phyloP scores from a whole-genome alignment of 164 flowering plant species.

The Aristolochia californica region DNA sequence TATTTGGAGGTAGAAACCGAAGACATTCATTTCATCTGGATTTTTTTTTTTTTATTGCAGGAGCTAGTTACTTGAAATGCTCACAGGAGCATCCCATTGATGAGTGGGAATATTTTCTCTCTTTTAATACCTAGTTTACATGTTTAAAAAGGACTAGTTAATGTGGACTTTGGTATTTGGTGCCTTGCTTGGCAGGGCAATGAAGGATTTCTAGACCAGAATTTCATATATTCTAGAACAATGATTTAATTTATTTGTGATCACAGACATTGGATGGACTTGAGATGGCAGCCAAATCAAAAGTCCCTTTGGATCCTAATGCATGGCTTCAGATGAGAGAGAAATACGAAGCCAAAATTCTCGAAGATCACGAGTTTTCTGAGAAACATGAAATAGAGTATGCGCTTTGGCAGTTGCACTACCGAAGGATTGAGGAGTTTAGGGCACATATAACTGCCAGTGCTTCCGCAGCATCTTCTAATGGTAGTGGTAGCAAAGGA shows the following conservation, averaged over 20 bases:
- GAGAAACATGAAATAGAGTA: constrained; percentile 80
- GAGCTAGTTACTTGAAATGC: too few species aligned
- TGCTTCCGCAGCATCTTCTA: constrained; percentile 49
- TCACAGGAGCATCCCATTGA: background rate
- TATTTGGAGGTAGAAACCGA: too few species aligned
- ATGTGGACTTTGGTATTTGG: too few species aligned
- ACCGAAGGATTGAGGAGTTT: constrained; percentile 76
- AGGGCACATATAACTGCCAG: constrained; percentile 48
- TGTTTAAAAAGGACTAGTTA: too few species aligned
- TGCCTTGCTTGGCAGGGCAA: background rate
- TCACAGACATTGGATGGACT: constrained; percentile 31
- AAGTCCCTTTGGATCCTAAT: constrained; percentile 67
- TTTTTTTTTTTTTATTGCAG: too few species aligned
- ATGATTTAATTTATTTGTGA: constrained; percentile 39
- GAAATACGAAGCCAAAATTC: constrained; percentile 82
- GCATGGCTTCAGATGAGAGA: constrained; percentile 92
- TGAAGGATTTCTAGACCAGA: background rate
- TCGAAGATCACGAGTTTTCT: constrained; percentile 81
- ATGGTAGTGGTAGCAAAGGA: constrained; percentile 44
- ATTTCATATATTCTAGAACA: constrained; percentile 28
- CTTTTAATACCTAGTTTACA: background rate
- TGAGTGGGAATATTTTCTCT: background rate
- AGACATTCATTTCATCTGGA: too few species aligned
- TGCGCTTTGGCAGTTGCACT: constrained; percentile 92
- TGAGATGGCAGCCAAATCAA: constrained; percentile 63